phyloP scores from a whole-genome alignment of 495 filamentous ascomycete species.

The Terfezia claveryi region DNA sequence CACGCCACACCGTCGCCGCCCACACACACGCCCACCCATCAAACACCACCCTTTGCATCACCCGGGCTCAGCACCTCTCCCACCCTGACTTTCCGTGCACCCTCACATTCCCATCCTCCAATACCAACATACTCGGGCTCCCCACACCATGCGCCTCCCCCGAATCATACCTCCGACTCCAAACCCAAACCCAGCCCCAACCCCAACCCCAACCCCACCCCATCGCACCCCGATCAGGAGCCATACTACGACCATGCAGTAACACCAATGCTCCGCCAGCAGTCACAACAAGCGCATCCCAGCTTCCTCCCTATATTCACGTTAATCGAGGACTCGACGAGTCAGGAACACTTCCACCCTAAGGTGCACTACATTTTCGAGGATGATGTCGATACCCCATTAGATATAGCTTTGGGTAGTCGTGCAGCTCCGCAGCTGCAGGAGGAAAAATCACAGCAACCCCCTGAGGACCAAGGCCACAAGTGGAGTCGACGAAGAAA shows the following conservation, averaged over 20 bases:
- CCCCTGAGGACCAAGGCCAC: not conserved
- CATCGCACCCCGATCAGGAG: not conserved
- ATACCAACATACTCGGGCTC: too few species aligned
- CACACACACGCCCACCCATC: too few species aligned
- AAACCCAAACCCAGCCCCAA: not conserved
- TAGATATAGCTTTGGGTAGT: slow-evolving; percentile 26
- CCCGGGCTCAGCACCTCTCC: too few species aligned
- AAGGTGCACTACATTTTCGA: slow-evolving; percentile 77
- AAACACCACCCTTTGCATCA: too few species aligned
- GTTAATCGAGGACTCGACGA: slow-evolving; percentile 34
- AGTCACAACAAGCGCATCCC: slow-evolving; percentile 4
- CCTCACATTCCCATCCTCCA: too few species aligned
- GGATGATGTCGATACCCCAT: slow-evolving; percentile 48
- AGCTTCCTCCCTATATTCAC: slow-evolving; percentile 45
- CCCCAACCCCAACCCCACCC: not conserved
- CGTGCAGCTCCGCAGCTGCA: not conserved
- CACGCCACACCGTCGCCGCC: too few species aligned
- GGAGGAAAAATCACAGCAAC: not conserved
- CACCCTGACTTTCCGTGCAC: too few species aligned
- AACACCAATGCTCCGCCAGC: not conserved
- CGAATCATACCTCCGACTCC: too few species aligned
- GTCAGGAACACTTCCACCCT: slow-evolving; percentile 45
- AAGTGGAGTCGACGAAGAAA: not conserved
- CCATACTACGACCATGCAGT: not conserved
- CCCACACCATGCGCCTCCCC: too few species aligned